phyloP scores from a whole-genome alignment of 192 early-diverging fungal genomes.

The Backusella mclennaniae region DNA sequence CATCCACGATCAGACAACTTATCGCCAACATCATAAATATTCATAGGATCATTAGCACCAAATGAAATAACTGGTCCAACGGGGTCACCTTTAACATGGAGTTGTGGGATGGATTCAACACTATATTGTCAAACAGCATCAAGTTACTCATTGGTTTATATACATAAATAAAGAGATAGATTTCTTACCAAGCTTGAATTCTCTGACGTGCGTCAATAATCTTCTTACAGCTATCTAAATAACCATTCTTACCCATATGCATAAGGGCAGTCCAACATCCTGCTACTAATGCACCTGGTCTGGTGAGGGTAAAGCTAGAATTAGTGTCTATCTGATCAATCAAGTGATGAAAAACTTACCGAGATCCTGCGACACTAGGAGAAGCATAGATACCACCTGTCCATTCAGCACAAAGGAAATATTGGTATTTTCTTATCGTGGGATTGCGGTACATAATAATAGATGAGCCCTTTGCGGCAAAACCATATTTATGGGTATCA shows the following conservation, averaged over 20 bases:
- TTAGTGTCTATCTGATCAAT: neutral
- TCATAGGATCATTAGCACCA: constrained; percentile 63
- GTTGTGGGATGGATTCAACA: constrained; percentile 52
- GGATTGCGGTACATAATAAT: constrained; percentile 89
- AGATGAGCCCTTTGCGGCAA: constrained; percentile 97
- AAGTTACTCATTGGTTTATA: neutral
- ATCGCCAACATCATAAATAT: constrained; percentile 85
- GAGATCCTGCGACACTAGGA: constrained; percentile 88
- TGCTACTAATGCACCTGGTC: constrained; percentile 90
- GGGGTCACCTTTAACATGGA: constrained; percentile 87
- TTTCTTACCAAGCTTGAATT: constrained; percentile 62
- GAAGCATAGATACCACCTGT: constrained; percentile 95
- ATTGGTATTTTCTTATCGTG: constrained; percentile 85
- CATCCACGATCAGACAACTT: constrained; percentile 79
- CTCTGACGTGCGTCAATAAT: constrained; percentile 74
- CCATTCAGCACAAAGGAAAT: constrained; percentile 91
- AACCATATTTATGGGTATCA: constrained; percentile 99
- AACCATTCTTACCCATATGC: constrained; percentile 84
- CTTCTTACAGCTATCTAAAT: constrained; percentile 75
- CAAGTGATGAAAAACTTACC: constrained; percentile 31
- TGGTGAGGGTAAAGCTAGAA: constrained; percentile 6
- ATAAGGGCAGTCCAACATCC: constrained; percentile 95
- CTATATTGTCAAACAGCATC: constrained; percentile 24
- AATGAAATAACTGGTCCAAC: constrained; percentile 68
- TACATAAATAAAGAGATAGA: neutral